These are phyloP conservation scores for Tetrahymena malaccensis DNA, from an alignment of 73 alveolate species.

Conservation along the genomic window DNA sequence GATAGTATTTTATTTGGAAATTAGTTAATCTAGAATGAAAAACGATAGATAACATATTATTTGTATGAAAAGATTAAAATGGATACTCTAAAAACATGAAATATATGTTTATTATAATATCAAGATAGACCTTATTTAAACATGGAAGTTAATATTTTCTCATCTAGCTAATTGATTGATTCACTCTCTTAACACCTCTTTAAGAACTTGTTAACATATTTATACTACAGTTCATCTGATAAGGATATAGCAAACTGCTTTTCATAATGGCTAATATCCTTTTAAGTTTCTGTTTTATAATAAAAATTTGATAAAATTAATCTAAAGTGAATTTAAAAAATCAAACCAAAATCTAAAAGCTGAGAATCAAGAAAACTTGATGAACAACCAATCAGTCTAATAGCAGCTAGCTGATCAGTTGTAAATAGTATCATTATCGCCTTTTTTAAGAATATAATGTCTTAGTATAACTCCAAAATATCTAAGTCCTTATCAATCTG, in stretches of 20 bases:
- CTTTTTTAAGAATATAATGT: neutral
- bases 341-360: neutral
- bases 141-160: neutral
- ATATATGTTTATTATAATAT: no score
- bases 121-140: neutral
- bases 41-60: no score
- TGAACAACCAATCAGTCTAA: neutral
- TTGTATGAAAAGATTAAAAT: no score
- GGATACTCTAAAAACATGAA: no score
- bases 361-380: neutral
- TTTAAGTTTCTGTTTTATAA: neutral
- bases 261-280: neutral
- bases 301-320: no score
- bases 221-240: neutral
- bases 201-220: neutral
- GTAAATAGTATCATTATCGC: neutral
- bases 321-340: no score
- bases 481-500: neutral
- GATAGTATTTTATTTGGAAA: no score
- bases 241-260: neutral
- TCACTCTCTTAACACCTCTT: neutral
- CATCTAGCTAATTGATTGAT: neutral
- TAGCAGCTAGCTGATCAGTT: neutral
- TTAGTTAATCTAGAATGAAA: no score
- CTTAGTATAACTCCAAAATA: neutral